Conservation (phyloP, 2,329 filamentous ascomycete species). For the Nigrospora oryzae region DNA sequence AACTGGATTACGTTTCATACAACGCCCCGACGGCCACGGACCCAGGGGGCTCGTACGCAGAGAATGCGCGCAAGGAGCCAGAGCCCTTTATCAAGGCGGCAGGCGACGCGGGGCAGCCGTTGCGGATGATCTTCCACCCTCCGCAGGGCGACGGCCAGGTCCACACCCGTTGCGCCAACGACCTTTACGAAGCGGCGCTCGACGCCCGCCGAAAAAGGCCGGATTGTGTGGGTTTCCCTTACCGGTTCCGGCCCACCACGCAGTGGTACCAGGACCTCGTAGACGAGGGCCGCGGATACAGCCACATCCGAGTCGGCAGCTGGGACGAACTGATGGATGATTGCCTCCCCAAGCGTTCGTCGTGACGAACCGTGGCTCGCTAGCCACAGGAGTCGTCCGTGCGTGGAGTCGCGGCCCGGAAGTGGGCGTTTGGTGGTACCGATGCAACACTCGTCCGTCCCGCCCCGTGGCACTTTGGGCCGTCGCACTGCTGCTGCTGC, state of each 20-base stretch:
- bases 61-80: neutral
- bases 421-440: too few relatives aligned
- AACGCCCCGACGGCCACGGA: neutral
- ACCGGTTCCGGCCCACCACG: conserved; percentile 35
- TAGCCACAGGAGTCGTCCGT: too few relatives aligned
- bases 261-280: conserved; percentile 43
- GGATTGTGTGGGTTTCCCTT: conserved; percentile 20
- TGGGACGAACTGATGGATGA: conserved; percentile 24
- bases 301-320: conserved; percentile 35
- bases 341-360: too few relatives aligned
- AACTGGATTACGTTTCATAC: conserved; percentile 12
- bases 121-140: conserved; percentile 38
- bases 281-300: conserved; percentile 36
- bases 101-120: conserved; percentile 12
- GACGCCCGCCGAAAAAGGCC: conserved; percentile 9
- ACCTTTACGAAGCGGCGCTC: conserved; percentile 30
- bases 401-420: too few relatives aligned
- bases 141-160: conserved; percentile 20
- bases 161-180: conserved; percentile 22
- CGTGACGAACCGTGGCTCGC: too few relatives aligned
- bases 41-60: neutral
- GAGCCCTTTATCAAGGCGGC: conserved; percentile 11
- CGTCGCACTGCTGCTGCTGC: too few relatives aligned
- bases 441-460: too few relatives aligned
- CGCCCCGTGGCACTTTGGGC: too few relatives aligned